Percentiles rank a stretch among this genome's conserved stretches.
Conservation (phyloP, 2,329 filamentous ascomycete species). For the Madurella mycetomatis region DNA sequence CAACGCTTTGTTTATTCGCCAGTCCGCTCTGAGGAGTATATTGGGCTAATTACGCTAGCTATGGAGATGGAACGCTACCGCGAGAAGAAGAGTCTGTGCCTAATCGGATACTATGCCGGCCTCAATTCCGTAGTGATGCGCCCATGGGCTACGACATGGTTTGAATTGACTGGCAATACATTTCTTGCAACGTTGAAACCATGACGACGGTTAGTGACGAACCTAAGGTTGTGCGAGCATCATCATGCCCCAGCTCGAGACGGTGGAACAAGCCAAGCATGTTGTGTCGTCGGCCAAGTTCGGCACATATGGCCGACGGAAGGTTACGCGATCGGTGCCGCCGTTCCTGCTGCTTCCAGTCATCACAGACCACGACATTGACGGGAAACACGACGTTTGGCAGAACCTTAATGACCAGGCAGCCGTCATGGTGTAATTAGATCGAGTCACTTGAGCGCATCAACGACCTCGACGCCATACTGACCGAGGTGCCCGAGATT, state of each 20-base stretch:
- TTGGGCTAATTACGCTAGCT: not conserved
- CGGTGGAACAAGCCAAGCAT: conserved; percentile 42
- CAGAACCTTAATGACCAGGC: conserved; percentile 43
- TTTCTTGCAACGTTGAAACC: conserved; percentile 43
- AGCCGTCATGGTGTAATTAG: conserved; percentile 46
- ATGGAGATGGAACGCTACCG: too few species aligned
- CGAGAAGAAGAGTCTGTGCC: conserved; percentile 40
- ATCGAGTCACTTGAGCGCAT: conserved; percentile 41
- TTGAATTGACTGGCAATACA: conserved; percentile 48
- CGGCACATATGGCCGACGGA: conserved; percentile 27
- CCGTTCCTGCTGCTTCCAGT: conserved; percentile 39
- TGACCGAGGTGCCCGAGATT: conserved; percentile 42
- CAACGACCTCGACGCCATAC: conserved; percentile 46
- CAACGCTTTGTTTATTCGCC: too few species aligned
- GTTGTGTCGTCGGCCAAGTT: conserved; percentile 42
- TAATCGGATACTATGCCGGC: conserved; percentile 41
- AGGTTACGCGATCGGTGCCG: conserved; percentile 42
- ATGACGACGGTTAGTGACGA: conserved; percentile 37
- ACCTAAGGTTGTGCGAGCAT: conserved; percentile 33
- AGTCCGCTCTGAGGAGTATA: not conserved
- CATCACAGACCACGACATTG: conserved; percentile 36
- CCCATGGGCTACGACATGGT: conserved; percentile 41
- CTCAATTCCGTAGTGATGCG: conserved; percentile 39
- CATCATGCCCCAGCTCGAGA: conserved; percentile 45
- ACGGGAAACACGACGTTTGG: conserved; percentile 33